phyloP scores from a whole-genome alignment of 768 basidiomycete species.

The Filobasidium wieringae region DNA sequence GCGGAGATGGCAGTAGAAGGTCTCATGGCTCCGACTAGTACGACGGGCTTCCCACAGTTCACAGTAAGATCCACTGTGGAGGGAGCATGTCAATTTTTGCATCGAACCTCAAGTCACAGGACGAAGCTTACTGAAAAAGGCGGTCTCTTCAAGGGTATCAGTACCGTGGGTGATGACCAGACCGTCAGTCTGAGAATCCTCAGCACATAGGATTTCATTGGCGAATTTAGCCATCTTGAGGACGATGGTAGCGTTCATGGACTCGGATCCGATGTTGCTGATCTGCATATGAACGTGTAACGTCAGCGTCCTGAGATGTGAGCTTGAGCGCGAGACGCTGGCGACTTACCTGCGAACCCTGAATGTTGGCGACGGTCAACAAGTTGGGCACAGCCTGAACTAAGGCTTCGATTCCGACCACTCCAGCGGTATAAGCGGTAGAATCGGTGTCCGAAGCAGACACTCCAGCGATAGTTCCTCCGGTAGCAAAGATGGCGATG shows the following conservation, averaged over 20 bases:
- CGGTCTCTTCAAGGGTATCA: constrained; percentile 35
- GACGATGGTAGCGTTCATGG: constrained; percentile 10
- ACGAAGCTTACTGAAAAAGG: constrained; percentile 20
- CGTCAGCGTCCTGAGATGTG: neutral
- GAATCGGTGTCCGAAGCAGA: constrained; percentile 13
- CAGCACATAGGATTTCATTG: constrained; percentile 23
- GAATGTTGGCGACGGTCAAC: constrained; percentile 15
- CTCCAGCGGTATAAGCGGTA: constrained; percentile 14
- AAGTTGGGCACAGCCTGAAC: constrained; percentile 13
- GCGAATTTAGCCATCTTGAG: constrained; percentile 17
- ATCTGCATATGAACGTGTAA: constrained; percentile 2
- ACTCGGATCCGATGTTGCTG: constrained; percentile 8
- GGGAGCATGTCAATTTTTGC: neutral
- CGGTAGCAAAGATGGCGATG: constrained; percentile 21
- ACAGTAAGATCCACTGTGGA: constrained; percentile 30
- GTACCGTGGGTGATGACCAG: constrained; percentile 26
- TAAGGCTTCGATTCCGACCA: constrained; percentile 13
- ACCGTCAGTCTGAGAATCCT: constrained; percentile 22
- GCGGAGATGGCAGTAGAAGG: constrained; percentile 32
- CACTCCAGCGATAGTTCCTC: constrained; percentile 19
- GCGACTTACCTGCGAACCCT: constrained; percentile 14
- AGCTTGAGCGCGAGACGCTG: constrained; percentile 4
- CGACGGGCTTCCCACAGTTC: constrained; percentile 31
- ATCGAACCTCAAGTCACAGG: neutral
- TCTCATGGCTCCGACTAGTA: constrained; percentile 37